Evolutionary conservation across 2,329 filamentous ascomycete genomes (phyloP).

Genomic region (Colletotrichum sp.): DNA sequence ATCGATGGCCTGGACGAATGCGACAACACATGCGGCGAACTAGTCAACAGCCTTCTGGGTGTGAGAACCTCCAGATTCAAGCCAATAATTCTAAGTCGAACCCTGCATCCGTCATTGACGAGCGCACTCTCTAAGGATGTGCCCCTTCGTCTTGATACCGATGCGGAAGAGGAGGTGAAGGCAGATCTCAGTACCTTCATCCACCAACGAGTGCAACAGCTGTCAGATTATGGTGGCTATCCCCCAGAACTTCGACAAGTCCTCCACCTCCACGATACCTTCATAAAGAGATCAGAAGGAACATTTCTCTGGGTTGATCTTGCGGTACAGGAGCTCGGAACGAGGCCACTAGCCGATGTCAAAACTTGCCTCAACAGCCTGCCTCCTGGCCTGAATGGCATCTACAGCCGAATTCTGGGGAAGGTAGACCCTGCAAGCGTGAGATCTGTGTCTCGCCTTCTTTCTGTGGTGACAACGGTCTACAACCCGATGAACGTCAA

Average conservation of each 20-base stretch:
- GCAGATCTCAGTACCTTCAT: accelerated
- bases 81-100: too few relatives aligned
- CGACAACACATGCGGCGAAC: accelerated
- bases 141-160: too few relatives aligned
- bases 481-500: accelerated
- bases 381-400: too few relatives aligned
- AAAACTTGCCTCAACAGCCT: accelerated
- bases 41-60: too few relatives aligned
- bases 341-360: accelerated
- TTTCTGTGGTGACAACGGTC: accelerated
- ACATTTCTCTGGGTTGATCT: too few relatives aligned
- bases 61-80: accelerated
- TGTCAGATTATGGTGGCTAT: too few relatives aligned
- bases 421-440: accelerated
- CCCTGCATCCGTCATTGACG: accelerated
- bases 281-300: too few relatives aligned
- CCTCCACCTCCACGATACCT: accelerated
- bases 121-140: accelerated
- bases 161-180: too few relatives aligned
- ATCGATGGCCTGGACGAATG: too few relatives aligned
- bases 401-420: accelerated
- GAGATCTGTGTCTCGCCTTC: accelerated
- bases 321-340: too few relatives aligned
- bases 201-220: too few relatives aligned
- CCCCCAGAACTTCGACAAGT: accelerated